phyloP scores from a whole-genome alignment of 768 basidiomycete genomes.

The Termitomyces titanicus region DNA sequence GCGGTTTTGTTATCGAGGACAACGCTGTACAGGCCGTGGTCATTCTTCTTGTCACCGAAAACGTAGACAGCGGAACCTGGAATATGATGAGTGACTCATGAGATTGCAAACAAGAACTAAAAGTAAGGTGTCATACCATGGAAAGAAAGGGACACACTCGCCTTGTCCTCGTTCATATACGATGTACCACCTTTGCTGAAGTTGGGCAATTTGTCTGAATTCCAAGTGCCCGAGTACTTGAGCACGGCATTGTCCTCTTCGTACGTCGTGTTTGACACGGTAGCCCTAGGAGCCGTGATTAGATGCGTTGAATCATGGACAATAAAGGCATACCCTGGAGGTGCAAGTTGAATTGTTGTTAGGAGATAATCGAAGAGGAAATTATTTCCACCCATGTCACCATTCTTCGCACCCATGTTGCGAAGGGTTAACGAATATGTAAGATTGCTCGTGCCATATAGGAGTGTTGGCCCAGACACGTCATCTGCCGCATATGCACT shows the following conservation, averaged over 20 bases:
- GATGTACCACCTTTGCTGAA: slow-evolving; percentile 44
- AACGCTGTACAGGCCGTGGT: too few relatives aligned
- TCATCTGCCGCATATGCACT: slow-evolving; percentile 32
- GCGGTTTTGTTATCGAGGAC: slow-evolving; percentile 31
- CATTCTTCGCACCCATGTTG: slow-evolving; percentile 35
- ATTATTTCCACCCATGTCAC: slow-evolving; percentile 32
- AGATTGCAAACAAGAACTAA: not conserved
- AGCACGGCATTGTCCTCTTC: slow-evolving; percentile 32
- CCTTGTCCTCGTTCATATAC: slow-evolving; percentile 38
- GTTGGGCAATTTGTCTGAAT: slow-evolving; percentile 35
- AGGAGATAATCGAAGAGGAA: too few relatives aligned
- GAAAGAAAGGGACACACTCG: slow-evolving; percentile 37
- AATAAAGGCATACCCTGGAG: slow-evolving; percentile 31
- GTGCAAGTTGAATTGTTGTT: too few relatives aligned
- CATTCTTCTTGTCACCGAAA: too few relatives aligned
- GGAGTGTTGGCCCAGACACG: slow-evolving; percentile 27
- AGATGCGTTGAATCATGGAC: not conserved
- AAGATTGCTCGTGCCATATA: slow-evolving; percentile 31
- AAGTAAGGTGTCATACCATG: slow-evolving; percentile 24
- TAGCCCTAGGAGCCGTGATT: slow-evolving; percentile 27
- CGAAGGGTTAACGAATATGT: slow-evolving; percentile 32
- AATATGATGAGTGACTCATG: not conserved
- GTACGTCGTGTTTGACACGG: too few relatives aligned
- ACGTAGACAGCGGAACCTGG: too few relatives aligned
- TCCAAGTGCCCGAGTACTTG: slow-evolving; percentile 38